Base-by-base conservation (phyloP, 768 basidiomycete genomes). In the Pisolithus tinctorius region DNA sequence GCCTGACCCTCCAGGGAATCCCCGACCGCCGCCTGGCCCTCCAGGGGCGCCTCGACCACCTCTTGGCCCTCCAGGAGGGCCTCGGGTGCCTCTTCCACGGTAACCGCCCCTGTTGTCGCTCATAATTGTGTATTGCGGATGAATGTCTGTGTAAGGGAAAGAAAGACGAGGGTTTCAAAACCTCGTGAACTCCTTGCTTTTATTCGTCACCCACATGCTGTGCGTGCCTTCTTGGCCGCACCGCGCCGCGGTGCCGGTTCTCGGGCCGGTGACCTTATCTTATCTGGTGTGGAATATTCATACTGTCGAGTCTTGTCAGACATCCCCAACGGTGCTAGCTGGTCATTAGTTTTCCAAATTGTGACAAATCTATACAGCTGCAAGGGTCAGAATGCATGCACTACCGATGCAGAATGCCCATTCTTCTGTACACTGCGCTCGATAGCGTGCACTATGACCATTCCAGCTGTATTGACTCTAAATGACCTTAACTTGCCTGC, bases 81-180 rank as follows among this genome's bases (percentile, higher is more conserved):
- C 56, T 5, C 55, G 55, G 37, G 62, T 51, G 25, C 65, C 63
- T 27, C 61, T 50, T 26, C 64, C 68, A 37, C 55, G 46, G 30
- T 47, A 52, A 26, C 64, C 63, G 34, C 72, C 66, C 47, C 71
- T 71, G 26, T 70, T 68, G 56, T 60, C 61, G 65, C 69, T 64
- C 71, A 72, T 71, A 9, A 25, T 46, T 39, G 17, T 23, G 3
- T 30, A 6, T 6, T 41, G 23, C 16, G 23, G 14, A 11, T 14
- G 30, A 27, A 17, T 17, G 36, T 48, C 36, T 14, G 36, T 48
- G 47, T 17, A 6, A 17, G 25, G 14, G 25, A 29, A 27, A 37
- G 40, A 41, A 8, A 41, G 38, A 44, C n/a, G 46, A 27, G 43
- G 10, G 7, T 41, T 48, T 16, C 47, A 26, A 14, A 9, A 2